Evolutionary conservation across 2,329 filamentous ascomycete species (phyloP), one percentile per base, ranked within the genome.

Genomic region (Gnomoniopsis smithogilvyi): DNA sequence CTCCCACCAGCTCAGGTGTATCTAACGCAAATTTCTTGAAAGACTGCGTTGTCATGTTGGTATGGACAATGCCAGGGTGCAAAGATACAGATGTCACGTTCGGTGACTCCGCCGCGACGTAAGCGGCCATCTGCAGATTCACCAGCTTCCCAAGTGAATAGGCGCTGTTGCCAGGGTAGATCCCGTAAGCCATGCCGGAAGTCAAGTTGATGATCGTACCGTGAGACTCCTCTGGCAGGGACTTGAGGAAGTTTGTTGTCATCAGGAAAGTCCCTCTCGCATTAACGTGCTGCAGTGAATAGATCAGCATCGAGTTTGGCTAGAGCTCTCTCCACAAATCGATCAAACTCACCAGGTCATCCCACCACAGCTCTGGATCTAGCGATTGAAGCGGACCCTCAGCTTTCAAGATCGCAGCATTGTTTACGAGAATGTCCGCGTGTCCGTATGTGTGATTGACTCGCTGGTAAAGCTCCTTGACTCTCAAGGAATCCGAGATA

Each of bases 201-300:
- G 65, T 65, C n/a, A 70, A 17, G 51, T 65, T 70, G 58, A 71
- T 59, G 51, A 70, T 65, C 15, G 60, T 67, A 11, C 56, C 67
- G 7, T 54, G 50, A 10, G 45, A 15, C 15, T 46, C 21, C 2
- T 24, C n/a, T 49, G 61, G 61, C 12, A 62, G 54, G 33, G 50
- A 41, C 19, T 26, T 52, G 45, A 64, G 55, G 43, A 59, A 64
- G 47, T 70, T 64, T 8, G 72, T 68, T 2, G 70, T 64, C 15
- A 73, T 62, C 6, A 76, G 65, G 56, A 73, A 77, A 1, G 69
- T 56, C 0, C 76, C 79, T 17, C 70, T 70, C 19, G 79, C 38
- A 60, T 80, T 80, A 51, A 78, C 68, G 2, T 61, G 62, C 33
- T 60, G 38, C 19, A 33, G 3, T 15, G 6, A 3, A 48, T 8